Evolutionary conservation across 495 filamentous ascomycete genomes (phyloP), one percentile per base, ranked within the genome.

Genomic region (Penicillium manginii): DNA sequence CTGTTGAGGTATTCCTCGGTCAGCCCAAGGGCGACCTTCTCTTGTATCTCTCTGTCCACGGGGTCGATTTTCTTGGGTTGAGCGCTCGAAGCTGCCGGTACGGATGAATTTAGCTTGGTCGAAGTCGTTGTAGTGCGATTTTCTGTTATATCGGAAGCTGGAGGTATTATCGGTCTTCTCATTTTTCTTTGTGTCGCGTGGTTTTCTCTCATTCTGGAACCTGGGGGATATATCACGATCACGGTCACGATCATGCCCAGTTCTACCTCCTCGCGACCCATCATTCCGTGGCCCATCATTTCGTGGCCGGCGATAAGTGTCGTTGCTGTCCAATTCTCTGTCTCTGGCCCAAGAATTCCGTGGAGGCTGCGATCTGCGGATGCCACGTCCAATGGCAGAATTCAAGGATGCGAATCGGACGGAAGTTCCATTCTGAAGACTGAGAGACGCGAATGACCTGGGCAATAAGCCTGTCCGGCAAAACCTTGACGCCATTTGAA

Each of bases 371-470:
- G 79, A 79, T 55, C 74, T 73, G 52, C 76, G 74, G 47, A 83
- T 76, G 5, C 82, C 83, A 18, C 79, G 75, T 26, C 73, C 75
- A 62, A 86, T 86, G 26, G 83, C 81, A 12, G 80, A 81, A 47
- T 76, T 83, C 50, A 83, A 71, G n/a, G 83, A 85, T 31, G 79
- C 80, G 8, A 47, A 47, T 26, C 45, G 18, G 21, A 47, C 22
- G 11, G 21, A 26, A 23, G 19, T n/a, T 47, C 45, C 21, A 5
- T 19, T 26, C 21, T 14, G 45, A 9, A 4, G 45, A 19, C 7
- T 10, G n/a, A 47, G 23, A 4, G 1, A 15, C 32, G 19, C 10
- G 2, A 15, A n/a, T 26, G 2, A n/a, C 19, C 3, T 6, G 21
- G 42, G 9, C 3, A 45, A 19, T 2, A n/a, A 45, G 17, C 40